Percentiles rank a stretch among this genome's conserved stretches.
Conservation (phyloP, 345 rosid species). For the Lepidium africanum region DNA sequence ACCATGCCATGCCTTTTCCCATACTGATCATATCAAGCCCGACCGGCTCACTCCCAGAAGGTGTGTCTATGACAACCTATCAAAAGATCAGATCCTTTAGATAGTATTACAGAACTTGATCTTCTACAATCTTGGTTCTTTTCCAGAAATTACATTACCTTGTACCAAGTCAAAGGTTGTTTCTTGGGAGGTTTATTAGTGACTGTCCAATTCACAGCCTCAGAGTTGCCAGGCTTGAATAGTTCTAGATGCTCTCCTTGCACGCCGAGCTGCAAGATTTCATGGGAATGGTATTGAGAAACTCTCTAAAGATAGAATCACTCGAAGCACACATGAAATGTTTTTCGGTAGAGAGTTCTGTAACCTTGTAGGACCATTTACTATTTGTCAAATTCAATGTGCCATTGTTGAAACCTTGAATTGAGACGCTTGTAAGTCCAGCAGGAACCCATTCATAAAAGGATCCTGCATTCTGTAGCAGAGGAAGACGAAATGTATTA, state of each 20-base stretch:
- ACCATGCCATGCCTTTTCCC: conserved; percentile 98
- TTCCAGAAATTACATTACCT: conserved; percentile 37
- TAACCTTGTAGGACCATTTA: conserved; percentile 85
- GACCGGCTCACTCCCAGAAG: conserved; percentile 75
- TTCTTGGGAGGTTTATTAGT: conserved; percentile 57
- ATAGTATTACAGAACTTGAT: not conserved
- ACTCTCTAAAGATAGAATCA: not conserved
- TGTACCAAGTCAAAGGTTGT: conserved; percentile 88
- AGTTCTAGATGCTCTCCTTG: conserved; percentile 71
- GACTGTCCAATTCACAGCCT: conserved; percentile 52
- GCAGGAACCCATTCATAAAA: conserved; percentile 77
- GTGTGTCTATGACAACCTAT: conserved; percentile 69
- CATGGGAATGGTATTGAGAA: not conserved
- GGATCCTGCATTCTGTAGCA: conserved; percentile 78
- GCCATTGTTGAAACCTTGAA: conserved; percentile 66
- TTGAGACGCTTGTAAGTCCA: conserved; percentile 67
- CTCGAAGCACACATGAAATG: not conserved
- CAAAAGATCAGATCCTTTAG: not conserved
- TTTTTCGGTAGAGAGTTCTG: conserved; percentile 3
- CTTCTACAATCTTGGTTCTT: conserved; percentile 6
- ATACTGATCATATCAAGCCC: conserved; percentile 83
- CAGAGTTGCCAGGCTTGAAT: conserved; percentile 44
- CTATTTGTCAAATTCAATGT: conserved; percentile 53
- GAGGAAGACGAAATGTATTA: not conserved
- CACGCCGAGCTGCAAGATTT: conserved; percentile 53